Conservation (phyloP, 192 early-diverging fungal genomes). For the Backusella mclennaniae region DNA sequence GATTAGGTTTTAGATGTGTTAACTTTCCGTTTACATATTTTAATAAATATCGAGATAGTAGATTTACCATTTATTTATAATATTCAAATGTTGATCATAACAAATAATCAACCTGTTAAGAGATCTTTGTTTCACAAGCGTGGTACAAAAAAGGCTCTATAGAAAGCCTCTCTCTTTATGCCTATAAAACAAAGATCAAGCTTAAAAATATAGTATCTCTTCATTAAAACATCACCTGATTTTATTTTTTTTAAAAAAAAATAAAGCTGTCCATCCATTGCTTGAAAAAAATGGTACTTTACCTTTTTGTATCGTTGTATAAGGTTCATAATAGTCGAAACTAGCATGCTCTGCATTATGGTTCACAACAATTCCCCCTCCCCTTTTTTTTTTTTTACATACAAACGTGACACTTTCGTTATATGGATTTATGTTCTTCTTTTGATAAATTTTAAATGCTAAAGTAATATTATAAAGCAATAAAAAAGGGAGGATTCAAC, state of each 20-base stretch:
- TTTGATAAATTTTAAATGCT: background rate
- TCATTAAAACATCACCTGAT: background rate
- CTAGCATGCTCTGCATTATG: background rate
- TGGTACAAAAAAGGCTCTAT: background rate
- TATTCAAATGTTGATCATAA: background rate
- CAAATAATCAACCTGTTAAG: background rate
- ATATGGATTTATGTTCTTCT: background rate
- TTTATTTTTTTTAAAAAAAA: background rate
- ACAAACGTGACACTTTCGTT: background rate
- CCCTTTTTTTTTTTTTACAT: background rate
- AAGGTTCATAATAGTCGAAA: background rate
- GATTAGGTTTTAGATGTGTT: too few relatives aligned
- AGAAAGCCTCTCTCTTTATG: background rate
- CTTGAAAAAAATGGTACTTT: too few relatives aligned
- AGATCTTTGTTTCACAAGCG: background rate
- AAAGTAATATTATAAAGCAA: background rate
- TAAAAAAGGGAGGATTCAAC: background rate
- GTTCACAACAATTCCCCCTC: background rate
- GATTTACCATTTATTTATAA: too few relatives aligned
- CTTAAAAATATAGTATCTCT: background rate
- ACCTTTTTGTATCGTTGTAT: background rate
- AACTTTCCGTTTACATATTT: background rate
- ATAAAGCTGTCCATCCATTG: too few relatives aligned
- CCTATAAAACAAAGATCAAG: background rate
- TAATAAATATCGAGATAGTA: background rate